A percentile compares a stretch with the other conserved stretches of the same genome.
phyloP scores from a whole-genome alignment of 495 filamentous ascomycete species.

The Massariosphaeria phaeospora region DNA sequence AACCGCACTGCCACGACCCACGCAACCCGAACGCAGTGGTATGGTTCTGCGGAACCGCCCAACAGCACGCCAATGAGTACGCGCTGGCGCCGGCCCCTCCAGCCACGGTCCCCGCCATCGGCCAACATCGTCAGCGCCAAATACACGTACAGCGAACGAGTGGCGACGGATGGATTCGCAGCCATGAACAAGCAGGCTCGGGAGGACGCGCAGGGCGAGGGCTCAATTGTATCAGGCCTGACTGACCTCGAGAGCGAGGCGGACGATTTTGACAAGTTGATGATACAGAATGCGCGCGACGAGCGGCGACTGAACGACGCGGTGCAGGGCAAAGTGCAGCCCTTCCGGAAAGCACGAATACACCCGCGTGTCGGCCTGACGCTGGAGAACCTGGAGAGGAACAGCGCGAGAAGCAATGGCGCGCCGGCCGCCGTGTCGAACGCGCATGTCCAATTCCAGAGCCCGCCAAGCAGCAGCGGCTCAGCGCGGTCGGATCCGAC shows the following conservation, averaged over 20 bases:
- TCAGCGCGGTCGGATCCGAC: slow-evolving; percentile 46
- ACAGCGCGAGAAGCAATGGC: slow-evolving; percentile 17
- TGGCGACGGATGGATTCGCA: slow-evolving; percentile 3
- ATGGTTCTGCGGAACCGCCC: background rate
- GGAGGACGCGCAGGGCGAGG: slow-evolving; percentile 33
- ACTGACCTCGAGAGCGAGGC: slow-evolving; percentile 37
- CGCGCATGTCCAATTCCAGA: slow-evolving; percentile 5
- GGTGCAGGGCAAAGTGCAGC: slow-evolving; percentile 28
- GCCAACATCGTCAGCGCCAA: slow-evolving; percentile 20
- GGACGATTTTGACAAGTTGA: slow-evolving; percentile 38
- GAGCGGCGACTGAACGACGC: slow-evolving; percentile 35
- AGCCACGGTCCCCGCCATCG: slow-evolving; percentile 26
- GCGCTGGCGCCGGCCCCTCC: slow-evolving; percentile 28
- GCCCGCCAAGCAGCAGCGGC: slow-evolving; percentile 35
- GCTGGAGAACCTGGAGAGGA: slow-evolving; percentile 35
- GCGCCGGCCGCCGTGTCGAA: background rate
- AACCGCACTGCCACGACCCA: background rate
- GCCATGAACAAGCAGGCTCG: slow-evolving; percentile 22
- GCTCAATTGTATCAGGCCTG: slow-evolving; percentile 32
- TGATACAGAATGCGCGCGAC: slow-evolving; percentile 38
- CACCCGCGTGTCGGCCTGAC: slow-evolving; percentile 31
- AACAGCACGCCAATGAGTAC: slow-evolving; percentile 12
- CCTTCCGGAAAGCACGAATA: slow-evolving; percentile 39
- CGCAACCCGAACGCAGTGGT: no score
- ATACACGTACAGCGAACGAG: slow-evolving; percentile 21